Evolutionary conservation across 2,329 filamentous ascomycete species (phyloP).

Genomic region (Fusarium sp.): DNA sequence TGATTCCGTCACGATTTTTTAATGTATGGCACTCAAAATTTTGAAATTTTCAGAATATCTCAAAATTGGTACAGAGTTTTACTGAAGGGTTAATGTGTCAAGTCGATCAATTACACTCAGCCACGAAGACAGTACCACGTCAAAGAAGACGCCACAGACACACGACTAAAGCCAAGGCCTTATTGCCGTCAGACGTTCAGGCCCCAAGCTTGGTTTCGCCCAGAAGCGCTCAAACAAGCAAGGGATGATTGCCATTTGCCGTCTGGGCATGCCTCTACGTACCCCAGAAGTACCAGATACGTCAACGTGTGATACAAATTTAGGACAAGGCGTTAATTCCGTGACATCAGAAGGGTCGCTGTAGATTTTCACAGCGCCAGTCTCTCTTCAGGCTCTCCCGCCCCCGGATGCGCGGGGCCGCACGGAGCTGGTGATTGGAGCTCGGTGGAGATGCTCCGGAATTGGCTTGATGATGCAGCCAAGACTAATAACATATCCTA

Average conservation of each 20-base stretch:
- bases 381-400: neutral
- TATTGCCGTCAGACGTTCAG: conserved; percentile 21
- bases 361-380: neutral
- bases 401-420: conserved; percentile 24
- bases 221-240: conserved; percentile 1
- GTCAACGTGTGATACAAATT: conserved; percentile 2
- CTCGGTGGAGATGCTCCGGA: conserved; percentile 36
- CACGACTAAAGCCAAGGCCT: conserved; percentile 3
- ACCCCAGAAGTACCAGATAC: conserved; percentile 24
- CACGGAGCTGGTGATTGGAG: conserved; percentile 29
- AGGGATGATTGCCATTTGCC: conserved; percentile 29
- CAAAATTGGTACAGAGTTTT: neutral
- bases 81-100: neutral
- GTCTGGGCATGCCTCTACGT: conserved; percentile 27
- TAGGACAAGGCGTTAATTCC: conserved; percentile 13
- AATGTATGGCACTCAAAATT: neutral
- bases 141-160: conserved; percentile 11
- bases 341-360: conserved; percentile 21
- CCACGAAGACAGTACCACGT: neutral
- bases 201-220: conserved; percentile 21
- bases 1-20: conserved; percentile 13
- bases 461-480: neutral
- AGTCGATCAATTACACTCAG: conserved; percentile 3
- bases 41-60: neutral
- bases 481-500: conserved; percentile 22